A percentile compares a stretch with the other conserved stretches of the same genome.
These are phyloP conservation scores for Anaeramoeba flamelloides DNA, from an alignment of 78 protist species.

Conservation along the genomic window DNA sequence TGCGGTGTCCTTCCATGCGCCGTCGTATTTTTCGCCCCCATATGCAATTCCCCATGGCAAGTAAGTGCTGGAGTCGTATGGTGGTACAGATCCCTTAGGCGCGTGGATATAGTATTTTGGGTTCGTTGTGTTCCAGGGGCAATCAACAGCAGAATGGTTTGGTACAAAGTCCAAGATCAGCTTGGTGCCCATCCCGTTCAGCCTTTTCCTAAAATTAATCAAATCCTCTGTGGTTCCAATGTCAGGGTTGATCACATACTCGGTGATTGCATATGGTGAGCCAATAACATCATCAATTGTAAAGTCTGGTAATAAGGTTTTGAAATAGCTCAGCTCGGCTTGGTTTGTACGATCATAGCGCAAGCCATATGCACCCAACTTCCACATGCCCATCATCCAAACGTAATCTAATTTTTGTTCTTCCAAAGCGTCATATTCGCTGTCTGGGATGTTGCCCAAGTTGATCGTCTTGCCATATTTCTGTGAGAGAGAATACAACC, in stretches of 20 bases:
- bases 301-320: not conserved
- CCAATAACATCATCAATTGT: slow-evolving; percentile 60
- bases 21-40: slow-evolving; percentile 23
- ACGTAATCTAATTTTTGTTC: slow-evolving; percentile 15
- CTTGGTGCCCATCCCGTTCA: too few species aligned
- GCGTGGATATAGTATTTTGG: slow-evolving; percentile 35
- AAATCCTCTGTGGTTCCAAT: slow-evolving; percentile 40
- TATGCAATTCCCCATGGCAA: slow-evolving; percentile 52
- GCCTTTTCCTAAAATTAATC: too few species aligned
- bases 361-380: slow-evolving; percentile 42
- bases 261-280: slow-evolving; percentile 57
- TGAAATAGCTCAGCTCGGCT: slow-evolving; percentile 28
- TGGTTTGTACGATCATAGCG: slow-evolving; percentile 43
- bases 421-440: slow-evolving; percentile 1
- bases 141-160: slow-evolving; percentile 63
- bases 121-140: slow-evolving; percentile 13
- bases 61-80: slow-evolving; percentile 38
- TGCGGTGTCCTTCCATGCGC: not conserved
- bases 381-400: slow-evolving; percentile 72
- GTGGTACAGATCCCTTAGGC: slow-evolving; percentile 40
- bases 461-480: not conserved
- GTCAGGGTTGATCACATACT: slow-evolving; percentile 40
- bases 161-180: slow-evolving; percentile 41
- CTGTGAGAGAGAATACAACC: slow-evolving; percentile 11
- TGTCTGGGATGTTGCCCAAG: slow-evolving; percentile 17